Percentiles rank a stretch among this genome's conserved stretches.
phyloP scores from a whole-genome alignment of 148 eudicot species.

The Simmondsia chinensis region DNA sequence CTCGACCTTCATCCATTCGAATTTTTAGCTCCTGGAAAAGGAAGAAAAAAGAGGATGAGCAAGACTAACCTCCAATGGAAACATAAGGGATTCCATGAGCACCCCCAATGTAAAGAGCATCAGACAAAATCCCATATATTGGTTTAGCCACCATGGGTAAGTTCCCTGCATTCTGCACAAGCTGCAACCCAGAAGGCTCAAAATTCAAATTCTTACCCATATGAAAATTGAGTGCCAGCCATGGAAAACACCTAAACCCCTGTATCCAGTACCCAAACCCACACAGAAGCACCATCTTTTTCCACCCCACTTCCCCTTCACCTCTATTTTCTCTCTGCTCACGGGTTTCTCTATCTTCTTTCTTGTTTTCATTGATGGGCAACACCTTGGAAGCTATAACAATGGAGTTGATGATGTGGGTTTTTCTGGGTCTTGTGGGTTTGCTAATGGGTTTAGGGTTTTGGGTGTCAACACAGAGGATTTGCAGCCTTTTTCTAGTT shows the following conservation, averaged over 20 bases:
- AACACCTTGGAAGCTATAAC: too few species aligned
- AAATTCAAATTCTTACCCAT: slow-evolving; percentile 70
- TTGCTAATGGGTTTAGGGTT: slow-evolving; percentile 11
- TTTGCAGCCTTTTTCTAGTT: too few species aligned
- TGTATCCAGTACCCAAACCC: slow-evolving; percentile 91
- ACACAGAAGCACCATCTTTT: slow-evolving; percentile 52
- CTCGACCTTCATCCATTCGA: too few species aligned
- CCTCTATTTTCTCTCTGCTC: slow-evolving; percentile 13
- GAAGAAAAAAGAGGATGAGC: not conserved
- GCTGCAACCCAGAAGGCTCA: slow-evolving; percentile 73
- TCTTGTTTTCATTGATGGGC: too few species aligned
- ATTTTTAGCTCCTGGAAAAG: too few species aligned
- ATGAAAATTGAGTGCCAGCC: slow-evolving; percentile 85
- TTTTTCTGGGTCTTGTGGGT: slow-evolving; percentile 2
- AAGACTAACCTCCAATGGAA: slow-evolving; percentile 70
- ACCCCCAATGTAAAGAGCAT: slow-evolving; percentile 74
- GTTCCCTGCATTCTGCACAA: slow-evolving; percentile 57
- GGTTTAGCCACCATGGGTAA: slow-evolving; percentile 96
- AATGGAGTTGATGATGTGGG: slow-evolving; percentile 7
- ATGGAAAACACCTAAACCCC: slow-evolving; percentile 91
- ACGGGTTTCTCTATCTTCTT: too few species aligned
- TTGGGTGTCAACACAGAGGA: slow-evolving; percentile 4
- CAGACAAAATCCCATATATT: slow-evolving; percentile 73
- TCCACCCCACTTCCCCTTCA: slow-evolving; percentile 22
- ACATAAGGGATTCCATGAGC: slow-evolving; percentile 81